Percentiles rank a stretch among this genome's conserved stretches.
These are phyloP conservation scores for Didymosphaeria variabile DNA, from an alignment of 2,329 filamentous ascomycete genomes.

Conservation along the genomic window DNA sequence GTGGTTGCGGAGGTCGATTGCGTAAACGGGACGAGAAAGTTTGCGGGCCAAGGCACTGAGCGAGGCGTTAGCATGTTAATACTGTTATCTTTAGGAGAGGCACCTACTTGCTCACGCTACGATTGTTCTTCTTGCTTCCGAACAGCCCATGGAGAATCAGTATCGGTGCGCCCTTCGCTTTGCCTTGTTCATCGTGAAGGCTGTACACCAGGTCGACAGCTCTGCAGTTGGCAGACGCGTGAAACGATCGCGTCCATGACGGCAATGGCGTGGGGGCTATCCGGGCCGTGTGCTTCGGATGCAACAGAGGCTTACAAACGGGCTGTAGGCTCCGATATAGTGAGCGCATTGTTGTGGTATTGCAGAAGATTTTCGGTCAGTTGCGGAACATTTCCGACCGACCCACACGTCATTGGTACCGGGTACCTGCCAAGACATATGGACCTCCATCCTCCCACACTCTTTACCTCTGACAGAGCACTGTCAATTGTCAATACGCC, in stretches of 20 bases:
- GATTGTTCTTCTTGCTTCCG: conserved; percentile 94
- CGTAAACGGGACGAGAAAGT: conserved; percentile 81
- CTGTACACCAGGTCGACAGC: conserved; percentile 46
- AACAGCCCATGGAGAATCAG: conserved; percentile 93
- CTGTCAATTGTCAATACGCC: background rate
- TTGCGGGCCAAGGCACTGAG: conserved; percentile 80
- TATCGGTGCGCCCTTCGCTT: conserved; percentile 68
- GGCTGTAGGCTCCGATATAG: conserved; percentile 25
- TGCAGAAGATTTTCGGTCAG: conserved; percentile 19
- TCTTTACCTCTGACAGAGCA: background rate
- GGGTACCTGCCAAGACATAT: conserved; percentile 12
- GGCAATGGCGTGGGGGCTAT: conserved; percentile 17
- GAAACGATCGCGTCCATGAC: conserved; percentile 39
- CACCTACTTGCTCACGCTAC: conserved; percentile 86
- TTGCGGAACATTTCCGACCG: conserved; percentile 24
- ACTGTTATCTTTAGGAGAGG: background rate
- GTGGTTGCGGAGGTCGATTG: conserved; percentile 90
- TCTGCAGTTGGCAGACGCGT: conserved; percentile 33
- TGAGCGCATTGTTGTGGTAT: conserved; percentile 27
- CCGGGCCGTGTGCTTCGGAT: conserved; percentile 23
- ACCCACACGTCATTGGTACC: conserved; percentile 10
- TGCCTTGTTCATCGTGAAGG: conserved; percentile 46
- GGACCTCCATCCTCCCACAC: background rate
- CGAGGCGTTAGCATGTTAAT: conserved; percentile 1
- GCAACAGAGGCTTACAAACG: conserved; percentile 22